These are phyloP conservation scores for Kondoa subrosea DNA, from an alignment of 768 basidiomycete species.

Conservation along the genomic window DNA sequence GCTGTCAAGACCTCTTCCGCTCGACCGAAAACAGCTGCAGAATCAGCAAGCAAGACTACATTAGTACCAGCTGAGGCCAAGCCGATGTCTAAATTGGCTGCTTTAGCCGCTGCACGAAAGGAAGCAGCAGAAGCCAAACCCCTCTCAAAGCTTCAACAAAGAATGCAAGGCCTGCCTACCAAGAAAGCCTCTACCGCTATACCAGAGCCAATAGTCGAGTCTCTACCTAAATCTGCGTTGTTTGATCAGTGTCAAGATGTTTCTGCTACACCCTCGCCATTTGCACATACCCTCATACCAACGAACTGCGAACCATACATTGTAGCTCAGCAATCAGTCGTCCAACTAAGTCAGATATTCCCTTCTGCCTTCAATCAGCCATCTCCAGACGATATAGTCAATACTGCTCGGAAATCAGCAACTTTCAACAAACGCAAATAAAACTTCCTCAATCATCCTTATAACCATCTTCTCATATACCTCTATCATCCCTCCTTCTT, in stretches of 20 bases:
- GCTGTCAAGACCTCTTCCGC: conserved; percentile 16
- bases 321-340: too few species aligned
- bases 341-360: too few species aligned
- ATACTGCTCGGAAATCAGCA: not conserved
- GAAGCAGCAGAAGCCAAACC: conserved; percentile 20
- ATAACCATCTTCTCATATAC: not conserved
- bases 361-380: conserved; percentile 1
- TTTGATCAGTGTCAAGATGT: conserved; percentile 14
- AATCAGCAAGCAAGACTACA: too few species aligned
- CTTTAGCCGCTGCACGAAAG: conserved; percentile 29
- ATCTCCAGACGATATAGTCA: conserved; percentile 12
- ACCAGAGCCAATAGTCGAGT: not conserved
- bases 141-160: conserved; percentile 28
- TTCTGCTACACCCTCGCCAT: conserved; percentile 8
- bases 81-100: conserved; percentile 32
- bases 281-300: conserved; percentile 6
- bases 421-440: not conserved
- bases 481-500: not conserved
- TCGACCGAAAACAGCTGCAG: conserved; percentile 8
- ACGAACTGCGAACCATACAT: not conserved
- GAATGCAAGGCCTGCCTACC: conserved; percentile 1
- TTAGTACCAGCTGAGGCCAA: conserved; percentile 16
- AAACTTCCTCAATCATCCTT: too few species aligned
- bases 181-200: conserved; percentile 5
- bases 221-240: conserved; percentile 16